phyloP scores from a whole-genome alignment of 2,329 filamentous ascomycete species.

The Grosmannia serpens region DNA sequence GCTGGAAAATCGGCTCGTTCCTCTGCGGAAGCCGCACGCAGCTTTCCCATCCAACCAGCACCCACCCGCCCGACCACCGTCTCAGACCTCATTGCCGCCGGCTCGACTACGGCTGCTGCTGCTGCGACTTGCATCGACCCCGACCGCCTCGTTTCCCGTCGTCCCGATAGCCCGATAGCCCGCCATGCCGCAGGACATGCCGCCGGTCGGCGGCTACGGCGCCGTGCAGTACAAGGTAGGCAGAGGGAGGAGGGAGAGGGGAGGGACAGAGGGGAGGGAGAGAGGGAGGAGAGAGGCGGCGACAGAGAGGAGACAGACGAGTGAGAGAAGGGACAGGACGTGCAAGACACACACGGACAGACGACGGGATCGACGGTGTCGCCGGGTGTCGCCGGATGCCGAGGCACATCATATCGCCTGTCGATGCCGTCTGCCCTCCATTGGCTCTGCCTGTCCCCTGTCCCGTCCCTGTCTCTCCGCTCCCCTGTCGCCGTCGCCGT shows the following conservation, averaged over 20 bases:
- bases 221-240: slow-evolving; percentile 93
- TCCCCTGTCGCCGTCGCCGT: neutral
- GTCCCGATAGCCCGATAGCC: slow-evolving; percentile 10
- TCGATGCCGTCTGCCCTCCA: too few species aligned
- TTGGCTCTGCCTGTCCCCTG: too few species aligned
- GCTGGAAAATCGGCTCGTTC: neutral
- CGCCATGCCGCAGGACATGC: slow-evolving; percentile 95
- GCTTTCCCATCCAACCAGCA: neutral
- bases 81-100: neutral
- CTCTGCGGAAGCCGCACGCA: neutral
- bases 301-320: neutral
- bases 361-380: too few species aligned
- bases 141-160: neutral
- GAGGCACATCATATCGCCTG: too few species aligned
- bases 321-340: too few species aligned
- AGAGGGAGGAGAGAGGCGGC: too few species aligned
- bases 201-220: slow-evolving; percentile 86
- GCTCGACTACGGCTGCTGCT: neutral
- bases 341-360: too few species aligned
- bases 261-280: slow-evolving; percentile 8
- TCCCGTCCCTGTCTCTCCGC: neutral
- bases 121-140: neutral
- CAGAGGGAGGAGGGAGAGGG: slow-evolving; percentile 16
- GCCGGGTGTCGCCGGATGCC: too few species aligned
- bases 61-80: too few species aligned